Conservation (phyloP, 495 filamentous ascomycete genomes). For the Chaetomium fimeti region DNA sequence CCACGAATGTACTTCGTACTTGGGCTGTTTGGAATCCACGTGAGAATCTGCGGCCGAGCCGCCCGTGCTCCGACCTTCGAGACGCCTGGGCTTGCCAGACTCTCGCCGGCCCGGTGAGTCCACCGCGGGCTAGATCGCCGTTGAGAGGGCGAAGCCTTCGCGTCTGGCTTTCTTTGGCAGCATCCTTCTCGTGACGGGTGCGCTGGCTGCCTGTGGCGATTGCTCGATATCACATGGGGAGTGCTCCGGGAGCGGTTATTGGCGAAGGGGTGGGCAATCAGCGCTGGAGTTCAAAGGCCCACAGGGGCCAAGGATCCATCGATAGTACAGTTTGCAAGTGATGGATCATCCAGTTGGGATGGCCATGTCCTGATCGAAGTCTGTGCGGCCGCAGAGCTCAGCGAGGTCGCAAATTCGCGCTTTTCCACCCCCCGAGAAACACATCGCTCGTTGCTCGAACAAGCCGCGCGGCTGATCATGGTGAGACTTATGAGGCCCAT, state of each 20-base stretch:
- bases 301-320: slow-evolving; percentile 26
- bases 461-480: slow-evolving; percentile 17
- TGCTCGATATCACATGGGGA: slow-evolving; percentile 28
- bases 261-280: slow-evolving; percentile 22
- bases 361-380: neutral
- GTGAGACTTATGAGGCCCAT: neutral
- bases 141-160: neutral
- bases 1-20: slow-evolving; percentile 6
- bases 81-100: neutral
- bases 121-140: neutral
- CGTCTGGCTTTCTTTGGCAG: neutral
- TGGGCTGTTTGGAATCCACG: slow-evolving; percentile 8
- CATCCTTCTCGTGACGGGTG: too few relatives aligned
- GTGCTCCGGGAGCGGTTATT: slow-evolving; percentile 21
- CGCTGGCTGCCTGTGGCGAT: slow-evolving; percentile 2
- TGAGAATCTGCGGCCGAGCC: neutral
- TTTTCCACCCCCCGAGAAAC: neutral
- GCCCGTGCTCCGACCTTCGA: slow-evolving; percentile 2
- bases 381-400: slow-evolving; percentile 10
- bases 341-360: slow-evolving; percentile 20
- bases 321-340: slow-evolving; percentile 16
- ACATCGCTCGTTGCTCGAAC: neutral
- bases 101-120: neutral
- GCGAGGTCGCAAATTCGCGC: slow-evolving; percentile 8
- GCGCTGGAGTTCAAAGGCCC: slow-evolving; percentile 19